phyloP scores from a whole-genome alignment of 2,329 filamentous ascomycete genomes.

The Metarhizium album region DNA sequence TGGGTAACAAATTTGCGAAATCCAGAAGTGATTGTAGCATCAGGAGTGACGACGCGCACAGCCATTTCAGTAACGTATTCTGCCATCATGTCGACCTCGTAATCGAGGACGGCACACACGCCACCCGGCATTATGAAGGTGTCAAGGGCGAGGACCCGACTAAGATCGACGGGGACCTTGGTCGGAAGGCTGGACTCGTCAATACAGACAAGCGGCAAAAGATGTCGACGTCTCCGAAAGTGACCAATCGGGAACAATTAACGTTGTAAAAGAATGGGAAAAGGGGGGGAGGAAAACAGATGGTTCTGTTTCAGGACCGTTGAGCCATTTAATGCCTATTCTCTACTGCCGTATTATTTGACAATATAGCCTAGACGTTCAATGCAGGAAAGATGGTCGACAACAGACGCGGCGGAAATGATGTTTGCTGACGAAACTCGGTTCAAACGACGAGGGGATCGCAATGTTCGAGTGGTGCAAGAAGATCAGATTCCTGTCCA shows the following conservation, averaged over 20 bases:
- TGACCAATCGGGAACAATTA: background rate
- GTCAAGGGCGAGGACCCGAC: conserved; percentile 21
- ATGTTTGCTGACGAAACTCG: background rate
- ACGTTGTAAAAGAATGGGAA: background rate
- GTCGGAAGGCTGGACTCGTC: conserved; percentile 18
- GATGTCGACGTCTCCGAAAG: background rate
- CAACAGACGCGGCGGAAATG: background rate
- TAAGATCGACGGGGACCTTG: conserved; percentile 29
- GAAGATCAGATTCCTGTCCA: background rate
- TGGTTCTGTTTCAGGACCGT: conserved; percentile 14
- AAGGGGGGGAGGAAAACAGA: conserved; percentile 6
- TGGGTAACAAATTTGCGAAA: conserved; percentile 90
- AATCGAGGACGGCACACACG: conserved; percentile 88
- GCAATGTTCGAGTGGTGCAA: background rate
- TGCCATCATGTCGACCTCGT: conserved; percentile 92
- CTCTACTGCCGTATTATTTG: conserved; percentile 11
- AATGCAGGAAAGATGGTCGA: conserved; percentile 1
- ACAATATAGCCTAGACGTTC: conserved; percentile 9
- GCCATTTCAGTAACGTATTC: conserved; percentile 92
- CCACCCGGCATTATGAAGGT: conserved; percentile 58
- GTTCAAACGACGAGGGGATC: conserved; percentile 3
- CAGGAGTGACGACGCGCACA: conserved; percentile 44
- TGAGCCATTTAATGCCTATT: conserved; percentile 24
- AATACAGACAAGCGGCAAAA: conserved; percentile 8
- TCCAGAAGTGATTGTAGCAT: conserved; percentile 48